Conservation (phyloP, 495 filamentous ascomycete genomes). For the Xylaria telfairii region DNA sequence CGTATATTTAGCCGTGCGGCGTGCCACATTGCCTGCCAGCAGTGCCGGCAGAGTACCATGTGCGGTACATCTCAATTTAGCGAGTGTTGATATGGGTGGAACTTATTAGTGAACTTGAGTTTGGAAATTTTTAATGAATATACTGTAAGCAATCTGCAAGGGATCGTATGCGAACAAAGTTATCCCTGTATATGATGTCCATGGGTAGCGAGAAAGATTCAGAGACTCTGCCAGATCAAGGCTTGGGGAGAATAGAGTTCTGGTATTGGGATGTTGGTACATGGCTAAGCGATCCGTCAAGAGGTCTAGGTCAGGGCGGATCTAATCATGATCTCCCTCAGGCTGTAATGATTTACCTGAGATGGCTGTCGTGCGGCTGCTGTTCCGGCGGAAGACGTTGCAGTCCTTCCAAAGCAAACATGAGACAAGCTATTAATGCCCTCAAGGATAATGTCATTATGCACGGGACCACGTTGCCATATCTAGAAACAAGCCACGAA, state of each 20-base stretch:
- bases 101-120: not conserved
- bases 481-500: constrained; percentile 3
- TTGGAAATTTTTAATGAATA: not conserved
- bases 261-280: not conserved
- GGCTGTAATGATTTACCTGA: not conserved
- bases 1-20: constrained; percentile 18
- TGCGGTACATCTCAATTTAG: not conserved
- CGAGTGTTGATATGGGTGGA: not conserved
- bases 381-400: not conserved
- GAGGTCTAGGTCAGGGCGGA: not conserved
- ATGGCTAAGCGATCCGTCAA: not conserved
- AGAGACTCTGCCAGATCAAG: not conserved
- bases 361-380: not conserved
- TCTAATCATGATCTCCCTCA: not conserved
- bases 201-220: not conserved
- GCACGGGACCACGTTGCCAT: not conserved
- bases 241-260: not conserved
- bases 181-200: not conserved
- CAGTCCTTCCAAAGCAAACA: not conserved
- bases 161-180: not conserved
- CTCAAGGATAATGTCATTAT: constrained; percentile 2
- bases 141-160: not conserved
- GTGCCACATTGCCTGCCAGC: not conserved
- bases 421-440: constrained; percentile 16
- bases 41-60: not conserved